Percentiles rank a stretch among this genome's conserved stretches.
Evolutionary conservation across 1,284 basidiomycete genomes (phyloP).

Genomic region (Tilletiopsis washingtonensis): DNA sequence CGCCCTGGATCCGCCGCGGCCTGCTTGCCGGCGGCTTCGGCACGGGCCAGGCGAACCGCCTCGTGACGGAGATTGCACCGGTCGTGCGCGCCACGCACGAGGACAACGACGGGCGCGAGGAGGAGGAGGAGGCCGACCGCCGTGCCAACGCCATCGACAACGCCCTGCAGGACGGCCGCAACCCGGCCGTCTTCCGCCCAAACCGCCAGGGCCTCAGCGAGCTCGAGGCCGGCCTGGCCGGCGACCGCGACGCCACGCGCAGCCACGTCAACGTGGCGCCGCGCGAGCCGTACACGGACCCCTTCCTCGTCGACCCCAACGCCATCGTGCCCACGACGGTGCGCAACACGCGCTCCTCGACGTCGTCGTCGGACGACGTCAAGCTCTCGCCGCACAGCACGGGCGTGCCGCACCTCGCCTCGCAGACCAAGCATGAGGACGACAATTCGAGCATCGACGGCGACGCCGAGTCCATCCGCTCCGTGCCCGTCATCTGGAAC

Average conservation of each 20-base stretch:
- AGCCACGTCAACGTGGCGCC: too few species aligned
- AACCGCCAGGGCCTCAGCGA: background rate
- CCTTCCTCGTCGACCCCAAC: background rate
- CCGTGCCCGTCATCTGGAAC: slow-evolving; percentile 47
- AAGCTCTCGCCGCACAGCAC: background rate
- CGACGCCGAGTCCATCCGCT: slow-evolving; percentile 9
- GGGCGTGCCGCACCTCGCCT: background rate
- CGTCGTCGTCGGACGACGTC: background rate
- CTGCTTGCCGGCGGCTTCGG: slow-evolving; percentile 34
- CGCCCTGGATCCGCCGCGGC: slow-evolving; percentile 73
- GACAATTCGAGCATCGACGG: slow-evolving; percentile 1
- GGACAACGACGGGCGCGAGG: background rate
- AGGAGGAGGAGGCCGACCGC: slow-evolving; percentile 3
- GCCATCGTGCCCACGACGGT: background rate
- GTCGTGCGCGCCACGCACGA: slow-evolving; percentile 60
- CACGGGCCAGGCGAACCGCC: slow-evolving; percentile 15
- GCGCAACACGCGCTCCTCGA: background rate
- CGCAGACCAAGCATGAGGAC: background rate
- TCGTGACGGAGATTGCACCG: slow-evolving; percentile 27
- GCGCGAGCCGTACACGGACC: too few species aligned
- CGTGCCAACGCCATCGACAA: slow-evolving; percentile 12
- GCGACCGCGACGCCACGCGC: background rate
- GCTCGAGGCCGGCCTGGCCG: background rate
- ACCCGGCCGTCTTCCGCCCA: background rate
- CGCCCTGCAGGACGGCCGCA: slow-evolving; percentile 11